Evolutionary conservation across 23 red algal species (phyloP).

Genomic region (Gracilaria caudata): DNA sequence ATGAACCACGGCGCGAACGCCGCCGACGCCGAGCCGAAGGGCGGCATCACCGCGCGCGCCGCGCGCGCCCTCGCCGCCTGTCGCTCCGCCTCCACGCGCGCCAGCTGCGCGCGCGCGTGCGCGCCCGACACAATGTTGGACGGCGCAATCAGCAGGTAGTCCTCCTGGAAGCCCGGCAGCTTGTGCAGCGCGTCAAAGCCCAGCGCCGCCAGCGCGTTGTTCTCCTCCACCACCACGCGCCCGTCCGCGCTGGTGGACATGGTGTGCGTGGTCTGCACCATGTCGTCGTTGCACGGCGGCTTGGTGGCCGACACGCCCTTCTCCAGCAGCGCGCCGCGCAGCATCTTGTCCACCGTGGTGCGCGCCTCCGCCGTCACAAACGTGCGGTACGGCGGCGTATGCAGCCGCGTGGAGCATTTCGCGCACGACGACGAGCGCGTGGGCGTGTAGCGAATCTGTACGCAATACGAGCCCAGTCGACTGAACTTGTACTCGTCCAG

Average conservation of each 20-base stretch:
- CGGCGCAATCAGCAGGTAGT: constrained; percentile 40
- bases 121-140: constrained; percentile 46
- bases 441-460: constrained; percentile 35
- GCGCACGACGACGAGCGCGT: constrained; percentile 7
- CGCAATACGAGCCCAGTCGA: constrained; percentile 23
- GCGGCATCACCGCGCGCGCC: constrained; percentile 2
- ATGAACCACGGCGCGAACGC: constrained; percentile 8
- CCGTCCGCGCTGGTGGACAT: constrained; percentile 16
- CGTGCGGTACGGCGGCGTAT: constrained; percentile 8
- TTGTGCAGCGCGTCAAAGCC: constrained; percentile 15
- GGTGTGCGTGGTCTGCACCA: constrained; percentile 17
- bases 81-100: constrained; percentile 24
- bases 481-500: constrained; percentile 54
- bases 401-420: background rate
- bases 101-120: constrained; percentile 40
- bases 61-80: constrained; percentile 12
- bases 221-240: background rate
- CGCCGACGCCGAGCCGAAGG: background rate
- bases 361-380: constrained; percentile 22
- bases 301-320: constrained; percentile 43
- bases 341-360: constrained; percentile 34
- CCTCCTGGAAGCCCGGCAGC: constrained; percentile 47
- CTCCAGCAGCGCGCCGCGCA: constrained; percentile 14
- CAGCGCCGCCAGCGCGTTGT: background rate
- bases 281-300: background rate